phyloP scores from a whole-genome alignment of 495 filamentous ascomycete genomes.

The Sporormia fimetaria region DNA sequence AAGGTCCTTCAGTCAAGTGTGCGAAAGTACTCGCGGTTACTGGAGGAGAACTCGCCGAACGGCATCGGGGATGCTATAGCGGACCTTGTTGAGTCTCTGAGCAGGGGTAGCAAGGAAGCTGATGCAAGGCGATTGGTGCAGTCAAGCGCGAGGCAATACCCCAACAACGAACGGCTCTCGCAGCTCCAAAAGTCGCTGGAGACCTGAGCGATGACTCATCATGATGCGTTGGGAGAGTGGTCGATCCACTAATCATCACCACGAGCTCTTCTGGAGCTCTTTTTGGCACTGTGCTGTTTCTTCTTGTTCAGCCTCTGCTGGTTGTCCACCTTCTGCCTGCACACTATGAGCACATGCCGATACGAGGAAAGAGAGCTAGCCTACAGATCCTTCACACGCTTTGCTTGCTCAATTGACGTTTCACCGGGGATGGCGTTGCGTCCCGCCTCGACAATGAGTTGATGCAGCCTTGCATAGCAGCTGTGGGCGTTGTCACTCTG shows the following conservation, averaged over 20 bases:
- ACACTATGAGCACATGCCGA: conserved; percentile 1
- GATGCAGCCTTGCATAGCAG: conserved; percentile 52
- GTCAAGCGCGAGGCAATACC: conserved; percentile 10
- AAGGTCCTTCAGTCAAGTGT: conserved; percentile 20
- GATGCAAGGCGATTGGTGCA: conserved; percentile 10
- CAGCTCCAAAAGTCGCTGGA: conserved; percentile 6
- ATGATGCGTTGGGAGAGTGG: background rate
- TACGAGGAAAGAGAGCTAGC: conserved; percentile 24
- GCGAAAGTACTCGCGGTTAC: conserved; percentile 11
- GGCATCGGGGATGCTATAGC: conserved; percentile 13
- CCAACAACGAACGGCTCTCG: conserved; percentile 9
- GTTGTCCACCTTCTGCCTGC: conserved; percentile 60
- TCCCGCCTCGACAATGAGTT: conserved; percentile 44
- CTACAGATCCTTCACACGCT: conserved; percentile 55
- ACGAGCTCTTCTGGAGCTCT: conserved; percentile 51
- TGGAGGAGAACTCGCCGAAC: conserved; percentile 6
- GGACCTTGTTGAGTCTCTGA: conserved; percentile 4
- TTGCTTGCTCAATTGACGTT: conserved; percentile 47
- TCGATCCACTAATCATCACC: conserved; percentile 22
- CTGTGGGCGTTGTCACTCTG: conserved; percentile 53
- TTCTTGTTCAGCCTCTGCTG: conserved; percentile 60
- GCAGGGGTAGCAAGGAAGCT: conserved; percentile 1
- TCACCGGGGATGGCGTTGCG: conserved; percentile 50
- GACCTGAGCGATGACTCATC: conserved; percentile 3
- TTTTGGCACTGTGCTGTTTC: conserved; percentile 71